Conservation (phyloP, 148 eudicot species). For the Dysphania ambrosioides region DNA sequence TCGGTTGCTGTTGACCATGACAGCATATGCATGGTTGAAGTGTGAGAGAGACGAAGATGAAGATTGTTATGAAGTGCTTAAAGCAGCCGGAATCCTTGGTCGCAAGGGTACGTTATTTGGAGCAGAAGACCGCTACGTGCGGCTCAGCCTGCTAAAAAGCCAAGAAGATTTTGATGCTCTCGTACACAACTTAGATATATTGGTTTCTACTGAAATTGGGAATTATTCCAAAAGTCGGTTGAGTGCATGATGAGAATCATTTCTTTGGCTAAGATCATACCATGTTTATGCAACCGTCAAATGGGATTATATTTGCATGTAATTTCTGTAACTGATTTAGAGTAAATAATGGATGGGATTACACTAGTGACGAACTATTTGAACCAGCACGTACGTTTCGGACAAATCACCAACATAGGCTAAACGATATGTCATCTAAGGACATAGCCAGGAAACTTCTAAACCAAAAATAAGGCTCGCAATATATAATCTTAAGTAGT, state of each 20-base stretch:
- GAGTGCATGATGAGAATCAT: not conserved
- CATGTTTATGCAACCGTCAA: no score
- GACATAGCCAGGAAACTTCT: no score
- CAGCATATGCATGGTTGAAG: conserved; percentile 71
- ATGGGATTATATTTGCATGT: no score
- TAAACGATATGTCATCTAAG: no score
- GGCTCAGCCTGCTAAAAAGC: conserved; percentile 49
- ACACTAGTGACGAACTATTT: no score
- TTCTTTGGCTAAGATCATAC: no score
- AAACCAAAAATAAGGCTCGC: no score
- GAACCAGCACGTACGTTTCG: no score
- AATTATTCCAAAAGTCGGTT: not conserved
- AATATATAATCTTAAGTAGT: no score
- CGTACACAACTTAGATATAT: conserved; percentile 18
- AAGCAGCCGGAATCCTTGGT: conserved; percentile 43
- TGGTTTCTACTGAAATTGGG: conserved; percentile 31
- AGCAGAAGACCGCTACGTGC: conserved; percentile 35
- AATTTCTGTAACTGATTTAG: no score
- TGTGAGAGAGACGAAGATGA: conserved; percentile 44
- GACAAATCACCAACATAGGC: no score
- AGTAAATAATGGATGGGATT: no score
- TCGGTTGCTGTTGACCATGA: not conserved
- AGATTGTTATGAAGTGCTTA: conserved; percentile 34
- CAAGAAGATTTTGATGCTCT: conserved; percentile 45
- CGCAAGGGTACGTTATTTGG: conserved; percentile 34